Evolutionary conservation across 768 basidiomycete species (phyloP), one percentile per base, ranked within the genome.

Genomic region (Saitozyma sp.): DNA sequence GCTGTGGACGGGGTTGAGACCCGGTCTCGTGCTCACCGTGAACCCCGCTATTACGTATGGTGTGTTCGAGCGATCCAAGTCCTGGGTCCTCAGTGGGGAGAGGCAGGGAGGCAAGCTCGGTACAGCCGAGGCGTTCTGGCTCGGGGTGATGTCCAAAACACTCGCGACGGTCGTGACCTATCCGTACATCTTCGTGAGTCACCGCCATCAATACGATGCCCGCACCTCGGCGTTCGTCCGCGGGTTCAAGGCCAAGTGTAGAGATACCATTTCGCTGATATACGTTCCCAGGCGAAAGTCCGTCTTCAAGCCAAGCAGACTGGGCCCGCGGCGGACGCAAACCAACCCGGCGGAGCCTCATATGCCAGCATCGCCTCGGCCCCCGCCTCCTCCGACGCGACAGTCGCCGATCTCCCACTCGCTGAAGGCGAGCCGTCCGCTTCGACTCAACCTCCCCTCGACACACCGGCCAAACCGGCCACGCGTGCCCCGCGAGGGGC

Each of bases 21-120:
- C 96, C 1, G 87, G 91, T 46, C 81, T 99, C 67, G 92, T 97
- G n/a, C 84, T 99, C 41, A 98, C 95, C 41, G 87, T 93, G 57
- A 98, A 98, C 79, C 95, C 96, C 6, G 92, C 95, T 20, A 97
- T 99, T 78, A 99, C 95, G 0, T 97, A 95, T 74, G 96, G 96
- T 54, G 83, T 88, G 46, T 98, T 91, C 75, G 95, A 98, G 81
- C 86, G 96, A 49, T 83, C 97, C 59, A 97, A 97, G 82, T 84
- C 83, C 50, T 65, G 90, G 3, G 77, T 91, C 41, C 79, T 92
- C 19, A 69, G 66, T 0, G 56, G 68, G 52, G 66, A 65, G 7
- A 69, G 81, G 1, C 68, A 70, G 5, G 62, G 71, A 50, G 80
- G 80, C 3, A 93, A 90, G 74, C 82, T 98, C 77, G 84, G 87